These are phyloP conservation scores for Ashbya aceris DNA, from an alignment of 1,139 yeast genomes.

Conservation along the genomic window DNA sequence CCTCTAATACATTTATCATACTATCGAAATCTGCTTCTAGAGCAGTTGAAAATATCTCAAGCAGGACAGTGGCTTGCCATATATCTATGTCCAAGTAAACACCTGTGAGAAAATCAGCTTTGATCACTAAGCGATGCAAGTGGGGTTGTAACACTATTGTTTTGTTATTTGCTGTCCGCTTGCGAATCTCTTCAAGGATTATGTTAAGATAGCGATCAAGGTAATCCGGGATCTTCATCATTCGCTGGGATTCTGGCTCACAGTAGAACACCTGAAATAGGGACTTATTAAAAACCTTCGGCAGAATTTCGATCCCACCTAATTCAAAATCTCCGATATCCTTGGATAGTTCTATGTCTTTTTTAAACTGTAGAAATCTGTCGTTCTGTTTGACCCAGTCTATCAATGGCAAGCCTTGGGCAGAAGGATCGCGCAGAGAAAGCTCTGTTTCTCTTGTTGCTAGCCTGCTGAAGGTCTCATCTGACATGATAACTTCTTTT, in stretches of 20 bases:
- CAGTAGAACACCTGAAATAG: not conserved
- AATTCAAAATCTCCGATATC: not conserved
- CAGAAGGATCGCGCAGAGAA: not conserved
- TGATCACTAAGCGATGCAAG: constrained; percentile 5
- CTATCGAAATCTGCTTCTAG: not conserved
- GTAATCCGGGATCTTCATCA: not conserved
- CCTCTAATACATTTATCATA: not conserved
- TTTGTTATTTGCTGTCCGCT: not conserved
- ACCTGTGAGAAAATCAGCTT: not conserved
- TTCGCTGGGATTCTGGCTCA: not conserved
- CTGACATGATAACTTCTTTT: not conserved
- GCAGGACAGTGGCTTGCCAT: constrained; percentile 5
- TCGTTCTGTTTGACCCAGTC: not conserved
- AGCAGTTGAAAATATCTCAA: constrained; percentile 1
- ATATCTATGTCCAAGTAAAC: constrained; percentile 2
- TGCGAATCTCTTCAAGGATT: not conserved
- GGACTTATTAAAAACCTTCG: not conserved
- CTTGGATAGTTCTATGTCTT: not conserved
- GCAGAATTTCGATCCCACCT: not conserved
- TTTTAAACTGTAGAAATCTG: not conserved
- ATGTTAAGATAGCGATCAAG: not conserved
- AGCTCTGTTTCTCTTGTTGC: not conserved
- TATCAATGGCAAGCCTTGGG: not conserved
- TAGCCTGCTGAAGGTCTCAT: not conserved
- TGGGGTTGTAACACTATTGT: constrained; percentile 3